Evolutionary conservation across 495 filamentous ascomycete genomes (phyloP), one percentile per base, ranked within the genome.

Genomic region (Aspergillus cavernicola): DNA sequence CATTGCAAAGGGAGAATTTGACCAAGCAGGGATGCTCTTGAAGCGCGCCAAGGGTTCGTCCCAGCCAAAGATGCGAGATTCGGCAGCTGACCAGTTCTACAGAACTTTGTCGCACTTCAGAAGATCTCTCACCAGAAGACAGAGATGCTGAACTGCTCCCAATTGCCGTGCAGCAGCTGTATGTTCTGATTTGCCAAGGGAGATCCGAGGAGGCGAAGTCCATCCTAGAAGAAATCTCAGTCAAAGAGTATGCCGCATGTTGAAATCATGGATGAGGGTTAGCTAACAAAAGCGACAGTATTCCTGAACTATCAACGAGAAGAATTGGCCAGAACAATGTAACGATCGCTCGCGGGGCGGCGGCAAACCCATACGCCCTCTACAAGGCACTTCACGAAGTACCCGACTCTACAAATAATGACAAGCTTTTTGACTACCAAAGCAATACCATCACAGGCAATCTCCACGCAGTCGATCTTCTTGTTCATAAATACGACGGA

Each of bases 131-230:
- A 11, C 84, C 92, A 0, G 88, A 92, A 39, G 93, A 97, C 47
- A 89, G 90, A 70, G 80, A 76, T 58, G 82, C 82, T 6, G 93
- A 99, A 68, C 60, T 95, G 32, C 73, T 93, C 20, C 89, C 92
- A 1, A 95, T 99, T 55, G 67, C 84, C 13, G 85, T 92, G 6
- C 95, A 97, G 66, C 87, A 95, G 55, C 78, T 90, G 11, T 96
- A 90, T 69, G 85, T 92, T 24, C 74, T 90, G 31, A 78, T 81
- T 2, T 83, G 76, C 53, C 74, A 90, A 50, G 90, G 86, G 2
- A 92, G 88, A 65, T 62, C 76, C 13, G 81, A 85, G 45, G 86
- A 96, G 65, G 92, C 91, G 0, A 79, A 80, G 52, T 73, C 77
- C 31, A 56, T 95, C 22, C 77, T 85, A 11, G 77, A 82, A 48